Base-by-base conservation (phyloP, 2,329 filamentous ascomycete species). In the Periconia sp. region DNA sequence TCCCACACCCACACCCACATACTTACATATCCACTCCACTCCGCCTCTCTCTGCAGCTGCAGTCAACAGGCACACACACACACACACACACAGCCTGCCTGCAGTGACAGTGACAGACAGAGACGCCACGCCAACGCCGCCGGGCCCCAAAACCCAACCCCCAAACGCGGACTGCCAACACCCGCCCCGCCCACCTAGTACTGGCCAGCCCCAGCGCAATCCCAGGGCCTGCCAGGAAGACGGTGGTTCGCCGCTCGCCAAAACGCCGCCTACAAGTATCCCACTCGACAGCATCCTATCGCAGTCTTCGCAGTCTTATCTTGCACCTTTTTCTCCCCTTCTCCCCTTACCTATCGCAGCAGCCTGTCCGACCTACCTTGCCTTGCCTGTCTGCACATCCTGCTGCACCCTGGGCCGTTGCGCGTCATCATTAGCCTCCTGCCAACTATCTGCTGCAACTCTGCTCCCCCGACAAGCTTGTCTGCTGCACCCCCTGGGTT, bases 401-500 rank as follows among this genome's bases (percentile, higher is more conserved):
- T 13, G 23, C 23, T 44, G 33, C 19, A 48, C 31, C 20, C 41
- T 47, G 18, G 19, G 20, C 35, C 51, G 17, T 35, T 35, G 59
- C 60, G 58, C 64, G 61, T 68, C 66, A 65, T 49, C 47, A 23
- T 48, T 43, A 33, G 11, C 33, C 11, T 20, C 46, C 53, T 19
- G 41, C 56, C 53, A 50, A 50, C 52, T 13, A 40, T 45, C 48
- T 43, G 45, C 57, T 57, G 50, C 56, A 50, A 49, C 49, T 43
- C 33, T 33, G 45, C 53, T 53, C 57, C 49, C 63, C 51, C 48
- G 51, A 51, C 57, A 62, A 51, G 50, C 57, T 50, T 54, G 59
- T 49, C 55, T 53, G 35, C 50, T 49, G 37, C 33, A 41, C 54
- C 61, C 64, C 61, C 61, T 60, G 60, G 64, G 50, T 53, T 61